phyloP scores from a whole-genome alignment of 169 alveolate species.

The Babesia divergens region DNA sequence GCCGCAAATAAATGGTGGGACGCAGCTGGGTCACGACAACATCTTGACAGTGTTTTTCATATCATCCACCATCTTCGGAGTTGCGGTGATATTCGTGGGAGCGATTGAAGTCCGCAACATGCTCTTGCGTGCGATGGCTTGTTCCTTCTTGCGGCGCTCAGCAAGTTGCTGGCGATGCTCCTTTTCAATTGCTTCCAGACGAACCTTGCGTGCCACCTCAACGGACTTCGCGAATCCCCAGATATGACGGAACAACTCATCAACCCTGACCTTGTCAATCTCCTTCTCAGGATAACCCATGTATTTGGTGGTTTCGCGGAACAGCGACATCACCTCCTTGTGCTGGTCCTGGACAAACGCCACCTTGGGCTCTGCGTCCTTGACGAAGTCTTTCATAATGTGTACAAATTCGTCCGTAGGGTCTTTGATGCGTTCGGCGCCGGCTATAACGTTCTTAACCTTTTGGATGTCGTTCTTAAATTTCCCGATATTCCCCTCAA shows the following conservation, averaged over 20 bases:
- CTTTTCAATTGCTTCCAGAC: conserved; percentile 73
- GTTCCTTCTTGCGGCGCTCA: conserved; percentile 69
- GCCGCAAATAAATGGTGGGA: not conserved
- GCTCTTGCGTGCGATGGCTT: conserved; percentile 32
- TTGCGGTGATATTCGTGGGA: conserved; percentile 39
- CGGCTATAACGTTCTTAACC: conserved; percentile 66
- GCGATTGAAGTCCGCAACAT: conserved; percentile 30
- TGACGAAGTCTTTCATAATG: conserved; percentile 55
- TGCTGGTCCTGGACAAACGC: conserved; percentile 54
- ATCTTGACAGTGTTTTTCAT: conserved; percentile 47
- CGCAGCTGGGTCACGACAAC: not conserved
- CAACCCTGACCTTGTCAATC: conserved; percentile 77
- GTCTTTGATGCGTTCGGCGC: conserved; percentile 65
- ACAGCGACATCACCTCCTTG: conserved; percentile 63
- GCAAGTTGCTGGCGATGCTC: conserved; percentile 66
- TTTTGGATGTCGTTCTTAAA: conserved; percentile 66
- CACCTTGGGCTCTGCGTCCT: conserved; percentile 76
- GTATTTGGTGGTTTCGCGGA: conserved; percentile 75
- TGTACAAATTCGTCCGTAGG: conserved; percentile 67
- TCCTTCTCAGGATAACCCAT: conserved; percentile 84
- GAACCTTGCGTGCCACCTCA: conserved; percentile 76
- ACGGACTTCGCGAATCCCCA: conserved; percentile 81
- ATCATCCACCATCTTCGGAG: conserved; percentile 55
- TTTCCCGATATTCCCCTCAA: conserved; percentile 64
- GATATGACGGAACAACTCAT: conserved; percentile 80